These are phyloP conservation scores for Ascosphaera apis DNA, from an alignment of 2,329 filamentous ascomycete genomes.

Conservation along the genomic window DNA sequence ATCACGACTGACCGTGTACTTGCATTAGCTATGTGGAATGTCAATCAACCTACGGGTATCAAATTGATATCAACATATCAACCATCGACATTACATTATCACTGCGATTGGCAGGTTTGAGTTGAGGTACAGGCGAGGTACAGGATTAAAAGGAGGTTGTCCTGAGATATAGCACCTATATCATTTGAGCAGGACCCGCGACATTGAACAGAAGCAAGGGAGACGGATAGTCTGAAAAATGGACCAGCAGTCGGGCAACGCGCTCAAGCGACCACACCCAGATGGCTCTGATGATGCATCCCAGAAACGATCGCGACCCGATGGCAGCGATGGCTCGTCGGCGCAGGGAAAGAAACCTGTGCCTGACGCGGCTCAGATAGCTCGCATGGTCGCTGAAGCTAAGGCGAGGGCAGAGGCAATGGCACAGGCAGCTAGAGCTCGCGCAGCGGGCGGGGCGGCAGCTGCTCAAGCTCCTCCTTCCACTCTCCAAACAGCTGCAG, in stretches of 20 bases:
- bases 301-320: constrained; percentile 25
- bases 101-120: too few relatives aligned
- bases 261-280: constrained; percentile 26
- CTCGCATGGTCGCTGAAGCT: constrained; percentile 25
- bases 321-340: constrained; percentile 24
- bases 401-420: constrained; percentile 25
- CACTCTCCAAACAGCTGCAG: constrained; percentile 15
- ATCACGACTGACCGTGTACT: too few relatives aligned
- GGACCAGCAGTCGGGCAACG: constrained; percentile 20
- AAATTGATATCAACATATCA: too few relatives aligned
- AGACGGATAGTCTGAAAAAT: constrained; percentile 10
- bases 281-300: constrained; percentile 21
- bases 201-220: too few relatives aligned
- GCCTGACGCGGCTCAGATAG: constrained; percentile 20
- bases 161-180: too few relatives aligned
- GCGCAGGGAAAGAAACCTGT: constrained; percentile 14
- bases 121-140: too few relatives aligned
- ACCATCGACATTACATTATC: too few relatives aligned
- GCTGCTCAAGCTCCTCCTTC: constrained; percentile 5
- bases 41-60: too few relatives aligned
- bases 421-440: constrained; percentile 17
- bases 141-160: too few relatives aligned
- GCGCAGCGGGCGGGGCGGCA: too few relatives aligned
- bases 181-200: too few relatives aligned
- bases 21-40: too few relatives aligned